Evolutionary conservation across 148 eudicot species (phyloP).

Genomic region (Euryodendron excelsum): DNA sequence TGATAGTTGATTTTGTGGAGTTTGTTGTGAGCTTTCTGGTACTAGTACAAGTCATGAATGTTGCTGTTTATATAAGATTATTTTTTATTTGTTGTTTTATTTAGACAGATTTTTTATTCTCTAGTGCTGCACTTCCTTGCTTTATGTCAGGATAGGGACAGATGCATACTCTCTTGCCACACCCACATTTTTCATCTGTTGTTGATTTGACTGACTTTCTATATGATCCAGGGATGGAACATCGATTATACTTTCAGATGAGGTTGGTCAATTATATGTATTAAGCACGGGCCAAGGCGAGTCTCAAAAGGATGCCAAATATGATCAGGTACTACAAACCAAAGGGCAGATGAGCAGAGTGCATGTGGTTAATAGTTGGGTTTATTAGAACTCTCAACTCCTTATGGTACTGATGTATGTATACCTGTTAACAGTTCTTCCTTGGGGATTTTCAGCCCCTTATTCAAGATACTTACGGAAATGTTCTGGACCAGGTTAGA

Average conservation of each 20-base stretch:
- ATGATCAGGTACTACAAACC: constrained; percentile 74
- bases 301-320: constrained; percentile 79
- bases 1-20: background rate
- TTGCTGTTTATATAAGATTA: background rate
- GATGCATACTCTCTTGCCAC: background rate
- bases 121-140: constrained; percentile 1
- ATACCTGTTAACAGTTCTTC: constrained; percentile 65
- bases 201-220: constrained; percentile 15
- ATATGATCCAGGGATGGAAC: constrained; percentile 79
- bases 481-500: constrained; percentile 95
- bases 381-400: background rate
- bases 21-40: too few relatives aligned
- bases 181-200: background rate
- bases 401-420: constrained; percentile 12
- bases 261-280: constrained; percentile 90
- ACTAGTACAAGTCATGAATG: background rate
- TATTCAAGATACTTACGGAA: constrained; percentile 80
- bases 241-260: constrained; percentile 90
- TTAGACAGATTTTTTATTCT: constrained; percentile 9
- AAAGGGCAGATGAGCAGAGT: background rate
- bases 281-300: constrained; percentile 94
- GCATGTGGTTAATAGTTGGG: constrained; percentile 11
- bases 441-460: constrained; percentile 98
- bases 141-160: background rate
- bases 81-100: background rate